Evolutionary conservation across 176 grass and related monocot genomes (phyloP).

Genomic region (Cymbopogon citratus): DNA sequence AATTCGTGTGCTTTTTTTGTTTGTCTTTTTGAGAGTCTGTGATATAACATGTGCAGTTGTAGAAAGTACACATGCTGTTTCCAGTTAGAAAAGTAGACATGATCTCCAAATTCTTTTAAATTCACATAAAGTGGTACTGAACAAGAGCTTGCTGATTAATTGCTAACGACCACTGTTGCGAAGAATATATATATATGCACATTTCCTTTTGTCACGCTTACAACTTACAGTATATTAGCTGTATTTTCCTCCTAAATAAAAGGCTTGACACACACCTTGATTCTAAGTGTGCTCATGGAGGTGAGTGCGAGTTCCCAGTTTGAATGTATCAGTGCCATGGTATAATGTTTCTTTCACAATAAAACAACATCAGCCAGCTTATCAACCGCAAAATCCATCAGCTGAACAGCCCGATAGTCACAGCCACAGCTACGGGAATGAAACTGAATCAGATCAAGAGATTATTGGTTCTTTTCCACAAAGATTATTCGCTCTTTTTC

Average conservation of each 20-base stretch:
- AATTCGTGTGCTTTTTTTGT: neutral
- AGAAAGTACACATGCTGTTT: neutral
- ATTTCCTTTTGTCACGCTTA: neutral
- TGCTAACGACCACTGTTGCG: neutral
- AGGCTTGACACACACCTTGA: neutral
- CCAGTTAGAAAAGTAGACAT: neutral
- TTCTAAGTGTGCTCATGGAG: neutral
- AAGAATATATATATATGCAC: neutral
- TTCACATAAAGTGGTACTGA: neutral
- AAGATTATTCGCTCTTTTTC: neutral
- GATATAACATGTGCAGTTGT: conserved; percentile 1
- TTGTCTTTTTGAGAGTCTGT: neutral
- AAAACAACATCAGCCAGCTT: too few species aligned
- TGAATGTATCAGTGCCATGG: too few species aligned
- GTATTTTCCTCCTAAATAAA: neutral
- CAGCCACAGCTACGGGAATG: neutral
- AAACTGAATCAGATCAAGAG: neutral
- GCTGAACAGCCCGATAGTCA: too few species aligned
- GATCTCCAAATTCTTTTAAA: neutral
- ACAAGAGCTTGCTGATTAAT: neutral
- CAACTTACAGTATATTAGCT: neutral
- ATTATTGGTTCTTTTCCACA: neutral
- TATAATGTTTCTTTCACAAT: too few species aligned
- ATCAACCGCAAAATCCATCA: too few species aligned
- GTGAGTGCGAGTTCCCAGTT: neutral